Conservation (phyloP, 2,329 filamentous ascomycete genomes). For the Calonectria pseudoreteaudii region DNA sequence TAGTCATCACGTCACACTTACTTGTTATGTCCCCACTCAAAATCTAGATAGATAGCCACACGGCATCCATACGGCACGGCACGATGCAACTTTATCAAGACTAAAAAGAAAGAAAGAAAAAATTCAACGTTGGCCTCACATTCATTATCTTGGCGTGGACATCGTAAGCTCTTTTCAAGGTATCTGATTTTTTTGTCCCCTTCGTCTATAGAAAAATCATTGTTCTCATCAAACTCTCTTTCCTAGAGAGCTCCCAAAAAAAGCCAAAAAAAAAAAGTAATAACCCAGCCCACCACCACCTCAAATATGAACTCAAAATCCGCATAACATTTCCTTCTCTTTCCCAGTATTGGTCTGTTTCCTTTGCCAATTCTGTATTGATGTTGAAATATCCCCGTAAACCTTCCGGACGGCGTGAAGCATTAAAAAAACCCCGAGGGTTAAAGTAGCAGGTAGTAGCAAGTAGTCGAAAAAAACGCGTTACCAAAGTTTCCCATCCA, state of each 20-base stretch:
- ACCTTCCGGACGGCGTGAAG: background rate
- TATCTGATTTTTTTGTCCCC: slow-evolving; percentile 3
- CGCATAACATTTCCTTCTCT: background rate
- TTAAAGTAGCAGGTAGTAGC: background rate
- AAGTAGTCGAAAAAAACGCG: background rate
- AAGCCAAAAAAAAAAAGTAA: background rate
- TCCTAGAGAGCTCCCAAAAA: background rate
- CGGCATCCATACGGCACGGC: background rate
- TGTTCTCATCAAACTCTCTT: background rate
- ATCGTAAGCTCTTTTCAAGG: background rate
- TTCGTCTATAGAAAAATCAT: slow-evolving; percentile 10
- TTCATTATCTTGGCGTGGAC: background rate
- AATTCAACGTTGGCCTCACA: background rate
- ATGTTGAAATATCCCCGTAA: background rate
- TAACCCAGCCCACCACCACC: background rate
- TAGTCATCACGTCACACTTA: background rate
- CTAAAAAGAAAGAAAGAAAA: too few species aligned
- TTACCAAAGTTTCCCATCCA: background rate
- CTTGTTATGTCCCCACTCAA: background rate
- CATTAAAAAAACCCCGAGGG: background rate
- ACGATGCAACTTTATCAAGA: background rate
- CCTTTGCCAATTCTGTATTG: slow-evolving; percentile 3
- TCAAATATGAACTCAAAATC: background rate
- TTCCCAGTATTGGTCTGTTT: slow-evolving; percentile 1
- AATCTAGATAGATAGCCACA: background rate